Evolutionary conservation across 495 filamentous ascomycete genomes (phyloP).

Genomic region (Platismatia glauca): DNA sequence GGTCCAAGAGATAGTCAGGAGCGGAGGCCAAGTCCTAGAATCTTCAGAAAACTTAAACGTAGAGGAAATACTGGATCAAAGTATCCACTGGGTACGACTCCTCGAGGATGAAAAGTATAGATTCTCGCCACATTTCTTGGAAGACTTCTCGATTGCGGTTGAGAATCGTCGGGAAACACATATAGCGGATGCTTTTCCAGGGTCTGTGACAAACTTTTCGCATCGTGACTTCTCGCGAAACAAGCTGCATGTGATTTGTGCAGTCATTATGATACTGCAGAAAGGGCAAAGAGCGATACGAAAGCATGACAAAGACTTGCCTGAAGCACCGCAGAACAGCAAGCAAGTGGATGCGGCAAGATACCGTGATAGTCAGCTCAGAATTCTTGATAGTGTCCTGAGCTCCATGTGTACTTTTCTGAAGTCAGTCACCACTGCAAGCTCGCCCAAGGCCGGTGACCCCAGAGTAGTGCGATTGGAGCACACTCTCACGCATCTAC

Average conservation of each 20-base stretch:
- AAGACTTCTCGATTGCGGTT: constrained; percentile 21
- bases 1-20: background rate
- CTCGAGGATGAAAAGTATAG: background rate
- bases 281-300: constrained; percentile 16
- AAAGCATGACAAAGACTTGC: constrained; percentile 7
- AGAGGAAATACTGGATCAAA: constrained; percentile 2
- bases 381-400: constrained; percentile 16
- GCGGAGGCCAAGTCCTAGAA: background rate
- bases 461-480: constrained; percentile 20
- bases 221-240: constrained; percentile 16
- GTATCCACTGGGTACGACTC: constrained; percentile 26
- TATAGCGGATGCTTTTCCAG: background rate
- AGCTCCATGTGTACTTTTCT: constrained; percentile 9
- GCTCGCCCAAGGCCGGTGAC: background rate
- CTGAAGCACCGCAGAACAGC: constrained; percentile 13
- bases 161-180: constrained; percentile 18
- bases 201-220: background rate
- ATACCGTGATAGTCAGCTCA: constrained; percentile 21
- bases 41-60: background rate
- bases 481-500: constrained; percentile 14
- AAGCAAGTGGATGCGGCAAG: constrained; percentile 22
- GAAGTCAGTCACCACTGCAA: constrained; percentile 7
- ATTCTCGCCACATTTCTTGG: constrained; percentile 22
- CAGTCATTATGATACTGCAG: constrained; percentile 24
- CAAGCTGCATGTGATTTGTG: constrained; percentile 20